Evolutionary conservation across 2,329 filamentous ascomycete genomes (phyloP).

Genomic region (Colletotrichum graminicola): DNA sequence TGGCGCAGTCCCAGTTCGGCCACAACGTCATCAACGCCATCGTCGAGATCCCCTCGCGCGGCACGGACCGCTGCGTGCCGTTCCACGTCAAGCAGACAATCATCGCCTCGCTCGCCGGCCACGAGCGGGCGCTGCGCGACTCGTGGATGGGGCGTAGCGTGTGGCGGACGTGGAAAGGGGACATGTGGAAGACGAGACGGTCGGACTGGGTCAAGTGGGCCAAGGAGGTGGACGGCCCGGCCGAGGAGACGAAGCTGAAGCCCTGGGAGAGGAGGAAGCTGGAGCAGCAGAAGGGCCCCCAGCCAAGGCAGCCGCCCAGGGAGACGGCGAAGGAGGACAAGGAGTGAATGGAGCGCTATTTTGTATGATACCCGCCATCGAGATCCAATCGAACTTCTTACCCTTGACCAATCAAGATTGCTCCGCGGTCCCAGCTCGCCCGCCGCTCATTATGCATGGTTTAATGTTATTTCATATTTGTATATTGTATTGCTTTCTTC

Average conservation of each 20-base stretch:
- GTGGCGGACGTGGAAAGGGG: constrained; percentile 70
- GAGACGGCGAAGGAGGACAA: constrained; percentile 8
- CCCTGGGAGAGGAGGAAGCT: constrained; percentile 40
- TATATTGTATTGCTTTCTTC: no score
- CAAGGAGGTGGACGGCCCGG: constrained; percentile 59
- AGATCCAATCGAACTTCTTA: constrained; percentile 3
- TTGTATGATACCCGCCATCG: constrained; percentile 41
- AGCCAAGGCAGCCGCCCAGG: constrained; percentile 21
- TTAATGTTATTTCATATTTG: no score
- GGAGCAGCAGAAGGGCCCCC: constrained; percentile 30
- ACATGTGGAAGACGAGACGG: constrained; percentile 66
- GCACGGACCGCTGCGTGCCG: constrained; percentile 62
- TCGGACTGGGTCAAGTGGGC: constrained; percentile 69
- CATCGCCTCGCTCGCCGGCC: constrained; percentile 61
- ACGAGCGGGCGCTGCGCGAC: constrained; percentile 64
- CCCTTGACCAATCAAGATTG: neutral
- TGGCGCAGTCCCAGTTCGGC: constrained; percentile 64
- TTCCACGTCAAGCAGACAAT: constrained; percentile 70
- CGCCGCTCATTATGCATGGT: neutral
- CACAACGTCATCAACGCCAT: constrained; percentile 65
- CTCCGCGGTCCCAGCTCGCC: neutral
- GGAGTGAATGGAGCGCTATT: constrained; percentile 24
- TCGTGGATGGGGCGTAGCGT: constrained; percentile 67
- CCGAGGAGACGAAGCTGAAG: constrained; percentile 37
- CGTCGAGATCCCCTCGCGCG: constrained; percentile 62